These are phyloP conservation scores for Cajanus cajan DNA, from an alignment of 306 rosid genomes.

Conservation along the genomic window DNA sequence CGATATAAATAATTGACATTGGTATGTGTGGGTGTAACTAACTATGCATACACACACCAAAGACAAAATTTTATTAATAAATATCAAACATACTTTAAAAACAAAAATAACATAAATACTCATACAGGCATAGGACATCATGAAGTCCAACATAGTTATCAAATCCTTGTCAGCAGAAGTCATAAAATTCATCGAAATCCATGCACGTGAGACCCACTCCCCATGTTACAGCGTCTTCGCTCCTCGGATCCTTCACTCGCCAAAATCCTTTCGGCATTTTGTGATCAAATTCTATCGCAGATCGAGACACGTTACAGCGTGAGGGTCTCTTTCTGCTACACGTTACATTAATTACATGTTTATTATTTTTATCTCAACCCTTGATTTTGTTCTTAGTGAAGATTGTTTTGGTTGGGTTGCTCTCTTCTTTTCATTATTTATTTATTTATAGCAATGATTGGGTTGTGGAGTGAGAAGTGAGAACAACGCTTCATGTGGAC, in stretches of 20 bases:
- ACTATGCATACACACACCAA: too few species aligned
- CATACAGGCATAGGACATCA: too few species aligned
- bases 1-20: too few species aligned
- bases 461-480: slow-evolving; percentile 15
- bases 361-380: background rate
- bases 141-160: background rate
- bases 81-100: too few species aligned
- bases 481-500: background rate
- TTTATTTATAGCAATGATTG: slow-evolving; percentile 28
- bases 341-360: background rate
- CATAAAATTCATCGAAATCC: slow-evolving; percentile 22
- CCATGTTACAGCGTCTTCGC: too few species aligned
- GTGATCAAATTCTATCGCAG: background rate
- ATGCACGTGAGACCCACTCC: background rate
- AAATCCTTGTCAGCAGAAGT: slow-evolving; percentile 19
- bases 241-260: too few species aligned
- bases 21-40: too few species aligned
- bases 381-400: background rate
- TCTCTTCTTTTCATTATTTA: background rate
- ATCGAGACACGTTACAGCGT: background rate
- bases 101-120: background rate
- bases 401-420: background rate
- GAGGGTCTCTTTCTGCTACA: slow-evolving; percentile 15
- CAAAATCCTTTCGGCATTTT: background rate
- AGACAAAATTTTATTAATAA: too few species aligned